Percentiles rank a stretch among this genome's conserved stretches.
Conservation (phyloP, 2,329 filamentous ascomycete genomes). For the Blastomyces percursus region DNA sequence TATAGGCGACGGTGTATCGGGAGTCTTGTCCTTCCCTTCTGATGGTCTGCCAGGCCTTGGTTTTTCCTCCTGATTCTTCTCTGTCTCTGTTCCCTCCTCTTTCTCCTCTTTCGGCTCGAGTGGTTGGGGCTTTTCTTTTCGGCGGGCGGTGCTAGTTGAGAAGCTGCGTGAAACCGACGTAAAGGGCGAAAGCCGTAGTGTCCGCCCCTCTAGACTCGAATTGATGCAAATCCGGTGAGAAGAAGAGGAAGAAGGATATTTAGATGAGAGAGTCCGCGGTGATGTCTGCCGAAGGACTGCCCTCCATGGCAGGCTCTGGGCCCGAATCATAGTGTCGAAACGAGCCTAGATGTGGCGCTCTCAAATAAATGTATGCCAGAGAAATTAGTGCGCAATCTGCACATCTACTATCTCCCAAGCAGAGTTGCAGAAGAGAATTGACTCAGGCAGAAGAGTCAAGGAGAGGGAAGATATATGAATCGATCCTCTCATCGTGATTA, state of each 20-base stretch:
- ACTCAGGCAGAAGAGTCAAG: constrained; percentile 1
- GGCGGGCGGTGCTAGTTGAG: constrained; percentile 37
- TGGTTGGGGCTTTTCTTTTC: constrained; percentile 47
- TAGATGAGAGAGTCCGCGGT: constrained; percentile 31
- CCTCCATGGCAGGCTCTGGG: constrained; percentile 56
- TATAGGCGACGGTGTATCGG: constrained; percentile 38
- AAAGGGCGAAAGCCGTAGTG: constrained; percentile 11
- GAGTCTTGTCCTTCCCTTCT: constrained; percentile 36
- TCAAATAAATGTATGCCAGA: constrained; percentile 11
- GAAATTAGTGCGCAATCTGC: background rate
- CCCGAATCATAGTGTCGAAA: constrained; percentile 48
- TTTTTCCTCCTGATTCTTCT: constrained; percentile 24
- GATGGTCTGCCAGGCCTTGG: constrained; percentile 24
- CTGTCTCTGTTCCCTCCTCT: constrained; percentile 35
- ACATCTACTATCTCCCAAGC: constrained; percentile 3
- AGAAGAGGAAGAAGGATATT: constrained; percentile 23
- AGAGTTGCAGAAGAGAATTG: constrained; percentile 1
- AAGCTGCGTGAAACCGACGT: constrained; percentile 31
- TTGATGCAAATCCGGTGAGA: constrained; percentile 24
- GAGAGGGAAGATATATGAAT: background rate
- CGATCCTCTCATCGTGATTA: background rate
- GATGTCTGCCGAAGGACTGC: constrained; percentile 45
- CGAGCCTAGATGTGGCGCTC: constrained; percentile 4
- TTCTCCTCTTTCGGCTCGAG: constrained; percentile 35
- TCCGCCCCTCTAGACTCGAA: constrained; percentile 9